phyloP scores from a whole-genome alignment of 1,284 basidiomycete genomes.

The Nidula niveotomentosa region DNA sequence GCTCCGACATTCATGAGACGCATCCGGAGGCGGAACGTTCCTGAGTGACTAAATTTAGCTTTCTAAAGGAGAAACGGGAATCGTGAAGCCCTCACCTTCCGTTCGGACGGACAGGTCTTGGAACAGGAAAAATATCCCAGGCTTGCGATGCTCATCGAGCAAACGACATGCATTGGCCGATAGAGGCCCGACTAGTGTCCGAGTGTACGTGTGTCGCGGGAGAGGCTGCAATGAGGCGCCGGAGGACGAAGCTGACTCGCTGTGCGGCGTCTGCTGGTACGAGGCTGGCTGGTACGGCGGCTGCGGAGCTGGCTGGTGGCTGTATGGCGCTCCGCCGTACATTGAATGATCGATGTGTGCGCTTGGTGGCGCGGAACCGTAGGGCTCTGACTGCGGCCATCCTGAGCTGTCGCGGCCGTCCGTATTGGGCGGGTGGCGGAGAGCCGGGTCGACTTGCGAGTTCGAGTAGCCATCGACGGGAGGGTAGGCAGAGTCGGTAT shows the following conservation, averaged over 20 bases:
- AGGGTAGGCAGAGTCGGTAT: constrained; percentile 26
- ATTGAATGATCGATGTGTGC: constrained; percentile 13
- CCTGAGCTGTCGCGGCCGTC: constrained; percentile 25
- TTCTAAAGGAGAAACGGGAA: constrained; percentile 2
- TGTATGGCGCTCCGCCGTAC: constrained; percentile 19
- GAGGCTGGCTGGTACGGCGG: constrained; percentile 17
- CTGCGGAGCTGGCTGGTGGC: constrained; percentile 17
- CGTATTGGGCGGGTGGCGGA: constrained; percentile 22
- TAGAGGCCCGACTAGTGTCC: constrained; percentile 86
- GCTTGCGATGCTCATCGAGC: constrained; percentile 78
- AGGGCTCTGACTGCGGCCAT: constrained; percentile 24
- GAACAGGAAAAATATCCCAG: constrained; percentile 58
- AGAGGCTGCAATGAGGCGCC: constrained; percentile 33
- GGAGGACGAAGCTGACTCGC: constrained; percentile 19
- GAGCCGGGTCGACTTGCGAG: constrained; percentile 30
- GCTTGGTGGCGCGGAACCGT: constrained; percentile 13
- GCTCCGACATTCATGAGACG: constrained; percentile 85
- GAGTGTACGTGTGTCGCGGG: constrained; percentile 71
- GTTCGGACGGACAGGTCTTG: constrained; percentile 42
- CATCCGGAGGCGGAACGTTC: constrained; percentile 76
- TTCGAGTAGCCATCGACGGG: constrained; percentile 20
- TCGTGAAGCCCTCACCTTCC: constrained; percentile 20
- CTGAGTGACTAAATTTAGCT: constrained; percentile 21
- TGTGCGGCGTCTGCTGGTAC: constrained; percentile 15
- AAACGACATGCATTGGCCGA: constrained; percentile 83